Evolutionary conservation across 192 early-diverging fungal species (phyloP).

Genomic region (Linnemannia hyalina): DNA sequence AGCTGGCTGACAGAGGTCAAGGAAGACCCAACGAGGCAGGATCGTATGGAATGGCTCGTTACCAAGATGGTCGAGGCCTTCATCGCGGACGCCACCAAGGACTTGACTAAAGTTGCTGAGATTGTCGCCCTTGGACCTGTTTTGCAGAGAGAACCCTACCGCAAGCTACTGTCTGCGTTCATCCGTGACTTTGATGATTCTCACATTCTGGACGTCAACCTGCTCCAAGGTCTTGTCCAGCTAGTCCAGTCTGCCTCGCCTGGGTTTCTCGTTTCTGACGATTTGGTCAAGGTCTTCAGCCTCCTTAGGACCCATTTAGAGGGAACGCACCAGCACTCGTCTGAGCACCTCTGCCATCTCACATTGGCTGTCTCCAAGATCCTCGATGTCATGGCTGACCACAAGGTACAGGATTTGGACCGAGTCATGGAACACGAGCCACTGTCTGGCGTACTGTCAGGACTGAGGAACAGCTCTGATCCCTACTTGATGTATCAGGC

Average conservation of each 20-base stretch:
- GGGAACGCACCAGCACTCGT: background rate
- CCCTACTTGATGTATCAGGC: background rate
- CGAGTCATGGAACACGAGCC: background rate
- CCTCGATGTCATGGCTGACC: background rate
- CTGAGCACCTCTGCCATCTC: background rate
- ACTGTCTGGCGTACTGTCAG: background rate
- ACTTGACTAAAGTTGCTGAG: background rate
- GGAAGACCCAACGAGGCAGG: background rate
- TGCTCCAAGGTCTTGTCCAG: background rate
- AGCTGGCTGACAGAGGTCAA: background rate
- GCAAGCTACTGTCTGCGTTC: background rate
- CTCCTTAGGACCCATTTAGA: background rate
- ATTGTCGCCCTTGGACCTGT: background rate
- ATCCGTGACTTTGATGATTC: background rate
- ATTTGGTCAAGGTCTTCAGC: background rate
- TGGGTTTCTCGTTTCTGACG: background rate
- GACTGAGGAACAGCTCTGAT: background rate
- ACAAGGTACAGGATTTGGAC: background rate
- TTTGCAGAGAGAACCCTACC: background rate
- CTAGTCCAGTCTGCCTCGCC: background rate
- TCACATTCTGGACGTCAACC: background rate
- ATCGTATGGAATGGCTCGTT: background rate
- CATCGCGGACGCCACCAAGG: background rate
- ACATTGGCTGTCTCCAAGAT: background rate
- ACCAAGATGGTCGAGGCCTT: background rate